Conservation (phyloP, 2,329 filamentous ascomycete genomes). For the Epichloe brachyelytri region DNA sequence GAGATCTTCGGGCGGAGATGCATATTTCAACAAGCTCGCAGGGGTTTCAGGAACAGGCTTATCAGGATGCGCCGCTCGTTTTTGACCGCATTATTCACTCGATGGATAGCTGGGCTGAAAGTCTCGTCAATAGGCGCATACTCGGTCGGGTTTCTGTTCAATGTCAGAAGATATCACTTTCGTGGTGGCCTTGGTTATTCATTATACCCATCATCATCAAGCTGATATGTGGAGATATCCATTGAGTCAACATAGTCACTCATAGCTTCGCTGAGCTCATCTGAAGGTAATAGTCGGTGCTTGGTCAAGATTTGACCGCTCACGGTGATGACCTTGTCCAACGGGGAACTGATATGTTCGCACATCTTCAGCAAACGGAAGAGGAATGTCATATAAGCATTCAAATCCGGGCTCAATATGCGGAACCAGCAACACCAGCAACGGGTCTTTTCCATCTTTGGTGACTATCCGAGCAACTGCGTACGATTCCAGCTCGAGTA, state of each 20-base stretch:
- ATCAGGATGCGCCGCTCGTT: constrained; percentile 66
- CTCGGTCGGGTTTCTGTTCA: constrained; percentile 38
- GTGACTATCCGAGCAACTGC: constrained; percentile 74
- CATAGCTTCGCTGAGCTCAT: constrained; percentile 69
- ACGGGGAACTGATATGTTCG: constrained; percentile 81
- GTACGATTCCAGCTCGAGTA: constrained; percentile 74
- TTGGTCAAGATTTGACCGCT: constrained; percentile 67
- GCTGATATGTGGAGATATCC: constrained; percentile 63
- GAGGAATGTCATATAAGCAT: constrained; percentile 75
- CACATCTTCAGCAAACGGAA: constrained; percentile 89
- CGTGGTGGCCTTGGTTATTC: too few relatives aligned
- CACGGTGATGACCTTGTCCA: constrained; percentile 80
- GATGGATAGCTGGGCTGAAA: constrained; percentile 77
- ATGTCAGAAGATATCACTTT: neutral
- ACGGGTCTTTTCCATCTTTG: constrained; percentile 71
- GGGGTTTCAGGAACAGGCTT: constrained; percentile 48
- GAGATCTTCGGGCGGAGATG: constrained; percentile 56
- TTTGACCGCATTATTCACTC: constrained; percentile 74
- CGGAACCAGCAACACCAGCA: constrained; percentile 67
- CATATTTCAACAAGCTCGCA: constrained; percentile 57
- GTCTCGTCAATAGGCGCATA: constrained; percentile 69
- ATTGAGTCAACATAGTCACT: constrained; percentile 84
- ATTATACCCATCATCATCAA: constrained; percentile 61
- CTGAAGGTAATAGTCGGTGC: constrained; percentile 69
- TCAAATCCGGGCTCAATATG: constrained; percentile 68